Evolutionary conservation across 164 flowering plant genomes (phyloP), one percentile per base, ranked within the genome.

Genomic region (Platanus orientalis): DNA sequence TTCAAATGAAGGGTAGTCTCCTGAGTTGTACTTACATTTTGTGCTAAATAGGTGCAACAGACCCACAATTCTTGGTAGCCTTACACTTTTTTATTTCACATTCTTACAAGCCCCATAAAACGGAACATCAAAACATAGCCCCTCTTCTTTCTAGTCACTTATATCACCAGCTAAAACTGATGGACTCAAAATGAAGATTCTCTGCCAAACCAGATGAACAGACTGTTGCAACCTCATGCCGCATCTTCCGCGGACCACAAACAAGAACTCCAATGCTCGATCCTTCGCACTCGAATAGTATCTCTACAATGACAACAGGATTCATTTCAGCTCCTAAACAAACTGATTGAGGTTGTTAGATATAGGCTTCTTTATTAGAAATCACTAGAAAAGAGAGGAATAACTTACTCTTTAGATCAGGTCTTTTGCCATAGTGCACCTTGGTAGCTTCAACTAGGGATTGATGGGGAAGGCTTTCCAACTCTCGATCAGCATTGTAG

Each of bases 151-250:
- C n/a, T n/a, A n/a, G n/a, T n/a, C n/a, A n/a, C n/a, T n/a, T n/a
- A n/a, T n/a, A n/a, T n/a, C 71, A 88, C 89, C 84, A 84, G 64
- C 59, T 76, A 54, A 89, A 86, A 75, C 84, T 85, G 24, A 85
- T 72, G 53, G 87, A 78, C 66, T 86, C 81, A 27, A 81, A 89
- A 36, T 86, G 83, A 27, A 84, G 73, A 57, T 81, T 82, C 4
- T 64, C 65, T 3, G 80, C 86, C 57, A 66, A 68, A 54, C 80
- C 78, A 52, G 80, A 77, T 11, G 85, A 69, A 55, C 92, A 89
- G 20, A 83, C 77, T 56, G 61, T 61, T 9, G 89, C 92, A 53
- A 80, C 90, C 19, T 84, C 83, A 23, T 80, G 84, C 24, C 83
- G 71, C 87, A 84, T 71, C 49, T 47, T 70, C 66, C 39, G 75